These are phyloP conservation scores for Aspergillus sparsus DNA, from an alignment of 495 filamentous ascomycete genomes.

Conservation along the genomic window DNA sequence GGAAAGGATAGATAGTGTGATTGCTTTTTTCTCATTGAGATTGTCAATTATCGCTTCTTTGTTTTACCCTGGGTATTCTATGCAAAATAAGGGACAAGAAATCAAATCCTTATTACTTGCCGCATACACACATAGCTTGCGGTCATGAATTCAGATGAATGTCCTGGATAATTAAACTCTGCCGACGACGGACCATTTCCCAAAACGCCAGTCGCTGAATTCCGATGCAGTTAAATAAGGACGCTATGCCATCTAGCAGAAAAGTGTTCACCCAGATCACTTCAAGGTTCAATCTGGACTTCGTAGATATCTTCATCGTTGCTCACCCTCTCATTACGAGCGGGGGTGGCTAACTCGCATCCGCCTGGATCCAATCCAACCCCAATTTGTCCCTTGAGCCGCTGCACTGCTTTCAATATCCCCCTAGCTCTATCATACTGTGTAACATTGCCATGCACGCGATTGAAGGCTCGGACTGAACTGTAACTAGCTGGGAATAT, in stretches of 20 bases:
- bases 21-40: not conserved
- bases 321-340: slow-evolving; percentile 33
- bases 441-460: slow-evolving; percentile 40
- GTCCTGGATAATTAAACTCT: no score
- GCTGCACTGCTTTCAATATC: slow-evolving; percentile 39
- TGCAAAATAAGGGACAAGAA: not conserved
- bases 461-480: slow-evolving; percentile 41
- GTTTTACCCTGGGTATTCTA: not conserved
- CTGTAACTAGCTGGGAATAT: slow-evolving; percentile 38
- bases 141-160: no score
- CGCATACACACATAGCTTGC: no score
- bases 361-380: slow-evolving; percentile 50
- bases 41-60: slow-evolving; percentile 1
- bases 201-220: no score
- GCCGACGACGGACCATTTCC: no score
- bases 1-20: slow-evolving; percentile 20
- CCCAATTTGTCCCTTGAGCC: slow-evolving; percentile 50
- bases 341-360: slow-evolving; percentile 30
- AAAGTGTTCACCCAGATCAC: not conserved
- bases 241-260: not conserved
- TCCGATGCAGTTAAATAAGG: not conserved
- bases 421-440: slow-evolving; percentile 42
- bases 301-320: slow-evolving; percentile 47
- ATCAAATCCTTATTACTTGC: no score
- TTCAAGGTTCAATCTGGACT: slow-evolving; percentile 27